Evolutionary conservation across 2,329 filamentous ascomycete genomes (phyloP).

Genomic region (Nannizziopsis barbatae): DNA sequence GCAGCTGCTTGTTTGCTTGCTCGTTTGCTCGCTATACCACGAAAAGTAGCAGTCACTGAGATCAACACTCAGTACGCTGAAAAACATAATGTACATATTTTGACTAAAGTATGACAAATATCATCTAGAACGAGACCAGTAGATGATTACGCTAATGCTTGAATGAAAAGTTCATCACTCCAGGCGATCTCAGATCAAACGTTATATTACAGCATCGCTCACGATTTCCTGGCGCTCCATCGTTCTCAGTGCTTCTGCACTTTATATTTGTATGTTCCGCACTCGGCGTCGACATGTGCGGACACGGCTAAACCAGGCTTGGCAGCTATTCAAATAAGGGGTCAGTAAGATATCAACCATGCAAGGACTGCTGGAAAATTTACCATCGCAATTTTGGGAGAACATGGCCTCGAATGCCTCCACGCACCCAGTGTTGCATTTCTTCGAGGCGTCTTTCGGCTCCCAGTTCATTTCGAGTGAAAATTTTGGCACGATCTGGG

Average conservation of each 20-base stretch:
- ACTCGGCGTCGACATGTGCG: constrained; percentile 2
- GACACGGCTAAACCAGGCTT: background rate
- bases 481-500: background rate
- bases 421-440: background rate
- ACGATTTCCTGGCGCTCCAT: background rate
- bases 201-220: no score
- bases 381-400: background rate
- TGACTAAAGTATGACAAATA: background rate
- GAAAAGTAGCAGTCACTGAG: no score
- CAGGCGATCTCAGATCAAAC: no score
- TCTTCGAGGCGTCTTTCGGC: background rate
- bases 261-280: constrained; percentile 6
- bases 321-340: background rate
- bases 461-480: constrained; percentile 2
- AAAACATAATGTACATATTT: constrained; percentile 4
- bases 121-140: background rate
- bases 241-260: background rate
- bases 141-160: no score
- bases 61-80: no score
- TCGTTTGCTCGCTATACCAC: background rate
- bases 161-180: no score
- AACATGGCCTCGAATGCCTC: constrained; percentile 3
- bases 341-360: background rate
- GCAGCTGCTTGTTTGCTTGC: no score
- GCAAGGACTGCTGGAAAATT: background rate